Conservation (phyloP, 2,329 filamentous ascomycete species). For the Ceratocystis colombiana region DNA sequence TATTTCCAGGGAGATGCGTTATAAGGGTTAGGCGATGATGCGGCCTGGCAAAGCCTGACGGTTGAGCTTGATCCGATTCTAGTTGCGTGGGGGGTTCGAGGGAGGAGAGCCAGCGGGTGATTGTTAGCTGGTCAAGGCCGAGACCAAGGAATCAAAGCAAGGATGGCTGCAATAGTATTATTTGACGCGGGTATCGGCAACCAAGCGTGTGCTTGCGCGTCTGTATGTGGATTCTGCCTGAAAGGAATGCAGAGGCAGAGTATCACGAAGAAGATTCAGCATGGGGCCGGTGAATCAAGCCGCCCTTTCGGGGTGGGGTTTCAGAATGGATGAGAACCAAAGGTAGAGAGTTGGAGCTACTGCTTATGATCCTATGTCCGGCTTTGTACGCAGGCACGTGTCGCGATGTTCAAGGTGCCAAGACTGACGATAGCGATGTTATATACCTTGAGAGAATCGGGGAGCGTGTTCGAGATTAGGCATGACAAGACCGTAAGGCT, state of each 20-base stretch:
- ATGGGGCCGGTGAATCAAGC: constrained; percentile 5
- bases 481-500: too few relatives aligned
- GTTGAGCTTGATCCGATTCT: not conserved
- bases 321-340: not conserved
- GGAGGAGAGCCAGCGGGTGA: not conserved
- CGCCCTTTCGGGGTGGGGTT: constrained; percentile 3
- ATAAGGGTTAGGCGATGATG: not conserved
- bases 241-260: not conserved
- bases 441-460: not conserved
- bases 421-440: not conserved
- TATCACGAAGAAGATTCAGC: not conserved
- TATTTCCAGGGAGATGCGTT: not conserved
- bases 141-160: not conserved
- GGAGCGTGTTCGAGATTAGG: too few relatives aligned
- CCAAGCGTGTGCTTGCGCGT: not conserved
- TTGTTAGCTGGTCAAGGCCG: not conserved
- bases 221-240: not conserved
- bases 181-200: not conserved
- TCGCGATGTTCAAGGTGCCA: not conserved
- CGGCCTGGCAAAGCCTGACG: not conserved
- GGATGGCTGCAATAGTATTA: not conserved
- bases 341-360: not conserved
- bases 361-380: not conserved
- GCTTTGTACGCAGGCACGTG: not conserved
- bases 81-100: not conserved